Percentiles rank a stretch among this genome's conserved stretches.
Conservation (phyloP, 2,329 filamentous ascomycete genomes). For the Cladosporium sp. region DNA sequence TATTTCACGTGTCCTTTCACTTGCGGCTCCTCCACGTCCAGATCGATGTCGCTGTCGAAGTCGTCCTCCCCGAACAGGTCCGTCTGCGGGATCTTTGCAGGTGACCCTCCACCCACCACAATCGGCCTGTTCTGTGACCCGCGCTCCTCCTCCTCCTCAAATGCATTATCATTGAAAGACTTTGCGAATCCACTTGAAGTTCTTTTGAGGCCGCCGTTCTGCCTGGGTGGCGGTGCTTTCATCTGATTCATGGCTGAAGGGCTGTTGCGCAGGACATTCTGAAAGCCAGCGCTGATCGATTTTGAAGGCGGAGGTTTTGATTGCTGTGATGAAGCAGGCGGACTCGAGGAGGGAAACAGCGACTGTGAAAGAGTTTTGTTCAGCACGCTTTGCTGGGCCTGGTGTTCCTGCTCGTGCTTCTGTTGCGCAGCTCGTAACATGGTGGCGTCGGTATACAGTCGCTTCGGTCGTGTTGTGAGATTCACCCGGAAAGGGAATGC, state of each 20-base stretch:
- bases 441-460: conserved; percentile 2
- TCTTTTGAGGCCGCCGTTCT: conserved; percentile 38
- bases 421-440: conserved; percentile 19
- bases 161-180: conserved; percentile 34
- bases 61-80: conserved; percentile 63
- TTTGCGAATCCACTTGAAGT: conserved; percentile 46
- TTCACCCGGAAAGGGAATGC: neutral
- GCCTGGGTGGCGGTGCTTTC: conserved; percentile 11
- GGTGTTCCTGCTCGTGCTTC: conserved; percentile 30
- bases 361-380: conserved; percentile 41
- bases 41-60: conserved; percentile 77
- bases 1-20: conserved; percentile 42
- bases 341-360: conserved; percentile 48
- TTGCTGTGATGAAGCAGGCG: conserved; percentile 51
- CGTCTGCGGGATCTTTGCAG: conserved; percentile 23
- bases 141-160: conserved; percentile 29
- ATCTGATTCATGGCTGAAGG: conserved; percentile 28
- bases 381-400: conserved; percentile 21
- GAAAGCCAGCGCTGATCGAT: conserved; percentile 11
- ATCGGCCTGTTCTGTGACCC: conserved; percentile 28
- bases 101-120: conserved; percentile 38
- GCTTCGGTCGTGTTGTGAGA: neutral
- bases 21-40: conserved; percentile 63
- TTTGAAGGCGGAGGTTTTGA: conserved; percentile 39
- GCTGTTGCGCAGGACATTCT: conserved; percentile 31